phyloP scores from a whole-genome alignment of 257 asterid genomes.

The Solanum microdontum region DNA sequence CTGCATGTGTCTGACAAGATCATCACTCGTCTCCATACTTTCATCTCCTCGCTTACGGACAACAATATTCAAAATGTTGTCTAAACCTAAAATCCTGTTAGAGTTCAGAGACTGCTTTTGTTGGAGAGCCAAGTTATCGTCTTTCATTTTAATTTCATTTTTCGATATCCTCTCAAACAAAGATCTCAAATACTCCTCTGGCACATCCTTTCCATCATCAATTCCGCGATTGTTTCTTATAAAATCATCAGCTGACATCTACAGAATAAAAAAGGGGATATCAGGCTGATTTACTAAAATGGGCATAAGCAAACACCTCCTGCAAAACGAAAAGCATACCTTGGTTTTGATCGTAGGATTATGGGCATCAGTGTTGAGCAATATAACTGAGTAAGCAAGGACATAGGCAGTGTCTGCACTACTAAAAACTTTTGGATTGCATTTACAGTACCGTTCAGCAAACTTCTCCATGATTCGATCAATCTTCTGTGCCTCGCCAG shows the following conservation, averaged over 20 bases:
- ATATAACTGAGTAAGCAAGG: constrained; percentile 91
- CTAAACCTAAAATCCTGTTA: constrained; percentile 72
- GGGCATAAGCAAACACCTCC: background rate
- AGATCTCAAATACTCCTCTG: constrained; percentile 91
- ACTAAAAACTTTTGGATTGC: constrained; percentile 78
- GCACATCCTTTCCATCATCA: constrained; percentile 95
- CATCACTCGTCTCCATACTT: constrained; percentile 80
- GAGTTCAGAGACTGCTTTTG: constrained; percentile 83
- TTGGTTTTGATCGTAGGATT: constrained; percentile 96
- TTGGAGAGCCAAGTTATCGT: constrained; percentile 75
- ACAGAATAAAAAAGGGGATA: background rate
- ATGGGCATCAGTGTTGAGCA: constrained; percentile 98
- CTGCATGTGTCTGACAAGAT: constrained; percentile 96
- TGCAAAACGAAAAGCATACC: constrained; percentile 32
- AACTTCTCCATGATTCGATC: constrained; percentile 98
- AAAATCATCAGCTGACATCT: constrained; percentile 98
- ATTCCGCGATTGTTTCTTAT: constrained; percentile 91
- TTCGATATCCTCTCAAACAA: constrained; percentile 79
- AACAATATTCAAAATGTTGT: constrained; percentile 84
- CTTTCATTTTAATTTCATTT: constrained; percentile 97
- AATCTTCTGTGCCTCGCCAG: constrained; percentile 99
- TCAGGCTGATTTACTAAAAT: background rate
- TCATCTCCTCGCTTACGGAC: constrained; percentile 77
- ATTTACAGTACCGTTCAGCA: constrained; percentile 92
- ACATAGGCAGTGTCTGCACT: constrained; percentile 99